Evolutionary conservation across 352 stramenopile genomes (phyloP).

Genomic region (Blastocystis sp.): DNA sequence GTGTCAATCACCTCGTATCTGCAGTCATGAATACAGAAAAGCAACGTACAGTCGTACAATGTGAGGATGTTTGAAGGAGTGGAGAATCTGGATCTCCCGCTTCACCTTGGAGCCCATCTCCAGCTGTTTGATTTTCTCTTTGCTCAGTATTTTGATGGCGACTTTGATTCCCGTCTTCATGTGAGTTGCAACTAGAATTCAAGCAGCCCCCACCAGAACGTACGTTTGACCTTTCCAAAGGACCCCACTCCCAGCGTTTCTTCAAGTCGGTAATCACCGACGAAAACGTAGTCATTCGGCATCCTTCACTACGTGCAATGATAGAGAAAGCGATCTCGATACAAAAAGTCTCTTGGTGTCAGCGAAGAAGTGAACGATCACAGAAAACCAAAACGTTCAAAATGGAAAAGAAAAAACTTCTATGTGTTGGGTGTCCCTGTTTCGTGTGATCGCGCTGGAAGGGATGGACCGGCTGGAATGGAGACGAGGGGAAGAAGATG

Average conservation of each 20-base stretch:
- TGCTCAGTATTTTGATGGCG: slow-evolving; percentile 98
- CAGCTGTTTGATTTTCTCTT: slow-evolving; percentile 92
- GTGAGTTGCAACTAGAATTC: slow-evolving; percentile 77
- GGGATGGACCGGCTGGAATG: no score
- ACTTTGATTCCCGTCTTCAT: slow-evolving; percentile 94
- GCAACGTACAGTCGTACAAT: slow-evolving; percentile 87
- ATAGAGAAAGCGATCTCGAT: not conserved
- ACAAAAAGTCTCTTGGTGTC: not conserved
- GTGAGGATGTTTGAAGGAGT: slow-evolving; percentile 93
- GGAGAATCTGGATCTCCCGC: slow-evolving; percentile 95
- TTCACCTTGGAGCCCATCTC: slow-evolving; percentile 98
- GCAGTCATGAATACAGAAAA: not conserved
- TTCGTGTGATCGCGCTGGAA: no score
- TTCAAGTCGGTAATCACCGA: slow-evolving; percentile 90
- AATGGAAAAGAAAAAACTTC: no score
- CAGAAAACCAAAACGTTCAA: no score
- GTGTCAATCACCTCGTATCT: slow-evolving; percentile 91
- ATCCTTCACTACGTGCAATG: not conserved
- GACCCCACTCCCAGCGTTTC: slow-evolving; percentile 97
- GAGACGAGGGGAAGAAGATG: no score
- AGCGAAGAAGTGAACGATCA: not conserved
- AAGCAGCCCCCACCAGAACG: not conserved
- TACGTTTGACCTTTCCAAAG: slow-evolving; percentile 90
- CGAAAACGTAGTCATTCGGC: slow-evolving; percentile 52
- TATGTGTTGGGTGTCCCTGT: no score